phyloP scores from a whole-genome alignment of 805 yeast species.

The Lipomyces sp. region DNA sequence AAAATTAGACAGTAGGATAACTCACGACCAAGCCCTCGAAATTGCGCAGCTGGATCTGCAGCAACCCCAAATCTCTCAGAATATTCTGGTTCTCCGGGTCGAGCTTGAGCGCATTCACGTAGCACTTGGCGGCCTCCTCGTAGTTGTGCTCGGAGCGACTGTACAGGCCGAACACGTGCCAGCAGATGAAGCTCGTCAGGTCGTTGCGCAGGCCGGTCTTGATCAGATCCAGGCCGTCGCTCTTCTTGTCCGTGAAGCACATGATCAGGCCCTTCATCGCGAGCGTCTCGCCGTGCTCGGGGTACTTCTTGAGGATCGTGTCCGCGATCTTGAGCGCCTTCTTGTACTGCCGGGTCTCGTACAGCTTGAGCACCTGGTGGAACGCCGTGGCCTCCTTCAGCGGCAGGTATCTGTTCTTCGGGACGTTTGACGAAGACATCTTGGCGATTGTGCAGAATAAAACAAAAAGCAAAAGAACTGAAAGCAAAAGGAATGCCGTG shows the following conservation, averaged over 20 bases:
- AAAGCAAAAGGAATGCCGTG: too few species aligned
- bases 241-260: conserved; percentile 53
- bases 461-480: too few species aligned
- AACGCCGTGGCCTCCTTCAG: conserved; percentile 72
- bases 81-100: conserved; percentile 78
- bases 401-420: conserved; percentile 36
- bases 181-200: conserved; percentile 62
- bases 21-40: conserved; percentile 52
- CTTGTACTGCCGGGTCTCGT: conserved; percentile 82
- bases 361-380: conserved; percentile 75
- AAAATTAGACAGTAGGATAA: background rate
- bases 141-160: conserved; percentile 68
- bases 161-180: conserved; percentile 83
- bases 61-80: conserved; percentile 72
- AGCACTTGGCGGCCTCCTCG: conserved; percentile 73
- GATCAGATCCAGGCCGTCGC: conserved; percentile 63
- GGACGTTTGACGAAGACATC: conserved; percentile 23
- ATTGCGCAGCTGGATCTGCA: conserved; percentile 79
- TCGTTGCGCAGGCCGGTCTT: conserved; percentile 59
- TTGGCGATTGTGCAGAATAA: too few species aligned
- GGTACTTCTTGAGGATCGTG: conserved; percentile 66
- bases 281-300: conserved; percentile 72
- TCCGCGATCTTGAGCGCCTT: conserved; percentile 79
- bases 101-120: conserved; percentile 66
- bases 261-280: conserved; percentile 79